These are phyloP conservation scores for Ophiocordyceps camponoti-rufipedis DNA, from an alignment of 2,329 filamentous ascomycete species.

Conservation along the genomic window DNA sequence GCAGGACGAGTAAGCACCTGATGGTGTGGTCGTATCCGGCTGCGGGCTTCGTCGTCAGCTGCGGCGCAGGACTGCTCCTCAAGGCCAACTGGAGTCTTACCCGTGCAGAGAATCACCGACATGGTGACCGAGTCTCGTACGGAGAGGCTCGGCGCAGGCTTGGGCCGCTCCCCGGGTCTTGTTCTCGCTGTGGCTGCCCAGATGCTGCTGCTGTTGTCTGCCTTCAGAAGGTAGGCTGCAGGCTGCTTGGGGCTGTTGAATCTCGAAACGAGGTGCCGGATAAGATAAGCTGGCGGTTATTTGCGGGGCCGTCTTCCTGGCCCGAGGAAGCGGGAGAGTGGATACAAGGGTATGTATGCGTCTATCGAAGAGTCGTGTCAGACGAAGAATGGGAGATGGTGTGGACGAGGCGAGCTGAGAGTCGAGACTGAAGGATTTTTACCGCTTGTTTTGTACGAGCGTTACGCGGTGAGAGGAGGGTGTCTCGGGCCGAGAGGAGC, in stretches of 20 bases:
- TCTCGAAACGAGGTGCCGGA: not conserved
- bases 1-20: constrained; percentile 20
- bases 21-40: constrained; percentile 47
- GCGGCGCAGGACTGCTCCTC: not conserved
- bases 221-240: too few species aligned
- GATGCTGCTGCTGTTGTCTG: not conserved
- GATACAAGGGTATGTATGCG: too few species aligned
- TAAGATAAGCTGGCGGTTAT: not conserved
- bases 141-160: not conserved
- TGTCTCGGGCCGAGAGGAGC: too few species aligned
- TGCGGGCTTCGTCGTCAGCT: constrained; percentile 11
- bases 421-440: too few species aligned
- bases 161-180: not conserved
- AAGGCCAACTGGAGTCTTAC: constrained; percentile 13
- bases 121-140: constrained; percentile 14
- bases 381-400: too few species aligned
- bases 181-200: not conserved
- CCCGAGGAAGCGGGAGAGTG: too few species aligned
- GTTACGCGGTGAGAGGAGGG: too few species aligned
- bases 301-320: too few species aligned
- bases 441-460: too few species aligned
- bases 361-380: too few species aligned
- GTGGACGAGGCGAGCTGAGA: too few species aligned
- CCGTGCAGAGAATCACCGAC: constrained; percentile 46
- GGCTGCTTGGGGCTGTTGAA: not conserved